A percentile compares a stretch with the other conserved stretches of the same genome.
Conservation (phyloP, 495 filamentous ascomycete species). For the Xylaria cubensis region DNA sequence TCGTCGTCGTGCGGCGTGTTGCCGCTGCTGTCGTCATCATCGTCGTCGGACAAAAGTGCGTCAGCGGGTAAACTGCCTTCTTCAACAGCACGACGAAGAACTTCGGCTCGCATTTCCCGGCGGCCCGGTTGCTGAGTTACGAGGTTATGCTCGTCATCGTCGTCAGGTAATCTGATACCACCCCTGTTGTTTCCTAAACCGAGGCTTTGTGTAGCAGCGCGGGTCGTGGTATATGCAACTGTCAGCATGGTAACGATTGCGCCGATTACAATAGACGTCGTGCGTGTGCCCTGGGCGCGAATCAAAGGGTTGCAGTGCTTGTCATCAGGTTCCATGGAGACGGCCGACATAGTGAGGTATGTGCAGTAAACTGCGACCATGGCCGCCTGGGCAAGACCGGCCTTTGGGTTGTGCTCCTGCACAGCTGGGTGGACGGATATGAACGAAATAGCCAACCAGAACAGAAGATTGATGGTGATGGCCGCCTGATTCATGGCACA, state of each 20-base stretch:
- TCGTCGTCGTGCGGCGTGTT: conserved; percentile 82
- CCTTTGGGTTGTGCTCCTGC: conserved; percentile 91
- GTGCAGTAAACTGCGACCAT: conserved; percentile 99
- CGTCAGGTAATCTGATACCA: conserved; percentile 66
- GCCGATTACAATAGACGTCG: conserved; percentile 85
- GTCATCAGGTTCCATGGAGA: conserved; percentile 98
- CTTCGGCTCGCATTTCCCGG: conserved; percentile 90
- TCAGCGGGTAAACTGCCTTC: conserved; percentile 90
- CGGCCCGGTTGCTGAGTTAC: conserved; percentile 88
- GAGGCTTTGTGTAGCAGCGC: conserved; percentile 92
- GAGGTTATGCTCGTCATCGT: conserved; percentile 82
- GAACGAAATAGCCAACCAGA: conserved; percentile 80
- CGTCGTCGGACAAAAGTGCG: conserved; percentile 81
- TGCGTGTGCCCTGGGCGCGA: conserved; percentile 87
- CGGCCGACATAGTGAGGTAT: conserved; percentile 97
- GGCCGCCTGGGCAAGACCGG: conserved; percentile 92
- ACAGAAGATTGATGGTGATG: conserved; percentile 80
- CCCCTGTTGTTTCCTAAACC: conserved; percentile 72
- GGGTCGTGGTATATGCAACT: conserved; percentile 95
- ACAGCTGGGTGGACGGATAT: conserved; percentile 89
- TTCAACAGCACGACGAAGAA: conserved; percentile 88
- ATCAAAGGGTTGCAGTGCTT: conserved; percentile 91
- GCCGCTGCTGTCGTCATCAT: conserved; percentile 67
- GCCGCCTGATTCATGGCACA: conserved; percentile 94
- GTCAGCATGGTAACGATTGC: conserved; percentile 97